Percentiles rank a stretch among this genome's conserved stretches.
Conservation (phyloP, 805 yeast species). For the Pichia heedii region DNA sequence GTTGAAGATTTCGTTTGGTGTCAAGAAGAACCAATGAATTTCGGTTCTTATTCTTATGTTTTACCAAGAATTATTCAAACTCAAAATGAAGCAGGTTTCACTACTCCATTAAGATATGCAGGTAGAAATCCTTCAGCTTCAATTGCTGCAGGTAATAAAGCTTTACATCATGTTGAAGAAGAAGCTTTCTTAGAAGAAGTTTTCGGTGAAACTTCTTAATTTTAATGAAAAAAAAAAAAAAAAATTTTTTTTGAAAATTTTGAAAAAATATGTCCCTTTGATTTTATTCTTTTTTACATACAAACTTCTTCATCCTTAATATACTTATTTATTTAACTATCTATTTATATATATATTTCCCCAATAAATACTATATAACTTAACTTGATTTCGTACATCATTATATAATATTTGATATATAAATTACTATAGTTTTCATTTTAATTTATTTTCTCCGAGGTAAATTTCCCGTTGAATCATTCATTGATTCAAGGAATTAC, state of each 20-base stretch:
- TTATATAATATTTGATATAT: too few species aligned
- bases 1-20: slow-evolving; percentile 88
- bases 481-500: too few species aligned
- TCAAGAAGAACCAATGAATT: slow-evolving; percentile 98
- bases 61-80: slow-evolving; percentile 77
- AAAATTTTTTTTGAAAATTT: not conserved
- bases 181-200: slow-evolving; percentile 76
- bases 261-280: not conserved
- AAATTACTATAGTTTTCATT: too few species aligned
- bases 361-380: too few species aligned
- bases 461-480: too few species aligned
- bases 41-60: slow-evolving; percentile 80
- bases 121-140: slow-evolving; percentile 98
- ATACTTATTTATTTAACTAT: too few species aligned
- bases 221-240: too few species aligned
- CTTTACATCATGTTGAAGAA: slow-evolving; percentile 83
- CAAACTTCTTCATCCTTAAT: too few species aligned
- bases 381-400: too few species aligned
- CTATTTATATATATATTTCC: too few species aligned
- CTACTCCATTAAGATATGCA: slow-evolving; percentile 62
- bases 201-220: slow-evolving; percentile 29
- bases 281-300: slow-evolving; percentile 2
- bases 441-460: too few species aligned
- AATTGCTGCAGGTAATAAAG: slow-evolving; percentile 95
- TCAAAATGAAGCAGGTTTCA: slow-evolving; percentile 63